phyloP scores from a whole-genome alignment of 23 red algal genomes.

The Gracilaria gracilis region DNA sequence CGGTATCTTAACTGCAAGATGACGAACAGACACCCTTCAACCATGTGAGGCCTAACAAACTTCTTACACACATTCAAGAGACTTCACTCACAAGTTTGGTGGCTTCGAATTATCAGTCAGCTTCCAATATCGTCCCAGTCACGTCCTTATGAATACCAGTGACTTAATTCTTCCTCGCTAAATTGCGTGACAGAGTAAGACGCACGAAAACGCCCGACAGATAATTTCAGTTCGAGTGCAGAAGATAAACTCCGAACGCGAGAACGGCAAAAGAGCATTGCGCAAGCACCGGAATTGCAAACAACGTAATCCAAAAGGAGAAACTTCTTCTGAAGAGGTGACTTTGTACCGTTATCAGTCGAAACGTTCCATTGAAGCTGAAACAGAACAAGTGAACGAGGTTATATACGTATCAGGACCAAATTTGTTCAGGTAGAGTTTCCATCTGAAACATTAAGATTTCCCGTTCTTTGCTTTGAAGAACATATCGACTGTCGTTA shows the following conservation, averaged over 20 bases:
- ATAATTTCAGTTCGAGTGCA: not conserved
- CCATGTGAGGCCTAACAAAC: not conserved
- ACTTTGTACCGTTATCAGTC: not conserved
- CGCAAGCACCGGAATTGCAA: too few species aligned
- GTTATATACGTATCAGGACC: not conserved
- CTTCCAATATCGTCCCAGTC: not conserved
- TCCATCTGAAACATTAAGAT: not conserved
- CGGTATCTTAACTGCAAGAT: too few species aligned
- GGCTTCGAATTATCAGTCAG: not conserved
- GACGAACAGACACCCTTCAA: not conserved
- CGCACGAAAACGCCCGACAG: not conserved
- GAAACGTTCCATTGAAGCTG: not conserved
- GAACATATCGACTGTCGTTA: slow-evolving; percentile 31
- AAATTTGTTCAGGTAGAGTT: not conserved
- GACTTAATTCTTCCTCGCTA: slow-evolving; percentile 4
- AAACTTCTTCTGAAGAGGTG: too few species aligned
- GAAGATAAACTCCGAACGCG: not conserved
- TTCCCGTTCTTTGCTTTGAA: slow-evolving; percentile 34
- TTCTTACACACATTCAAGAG: not conserved
- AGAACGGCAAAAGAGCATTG: not conserved
- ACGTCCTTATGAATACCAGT: not conserved
- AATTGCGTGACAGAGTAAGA: not conserved
- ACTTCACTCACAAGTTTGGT: not conserved
- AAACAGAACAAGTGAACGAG: not conserved
- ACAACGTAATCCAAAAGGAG: too few species aligned